Conservation (phyloP, 163 green algal species). For the Scenedesmus sp. region DNA sequence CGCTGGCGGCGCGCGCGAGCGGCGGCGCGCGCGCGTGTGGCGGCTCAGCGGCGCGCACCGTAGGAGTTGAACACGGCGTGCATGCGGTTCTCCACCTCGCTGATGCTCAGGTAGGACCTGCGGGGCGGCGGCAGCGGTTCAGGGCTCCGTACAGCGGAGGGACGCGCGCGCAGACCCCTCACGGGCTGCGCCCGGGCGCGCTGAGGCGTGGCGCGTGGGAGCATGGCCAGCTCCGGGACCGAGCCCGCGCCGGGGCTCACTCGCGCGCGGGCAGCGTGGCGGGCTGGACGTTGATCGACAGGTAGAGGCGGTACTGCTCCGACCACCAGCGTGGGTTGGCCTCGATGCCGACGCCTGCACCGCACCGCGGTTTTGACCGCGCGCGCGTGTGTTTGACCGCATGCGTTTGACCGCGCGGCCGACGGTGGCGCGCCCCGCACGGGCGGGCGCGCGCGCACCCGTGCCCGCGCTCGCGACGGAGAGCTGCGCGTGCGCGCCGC, state of each 20-base stretch:
- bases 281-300: constrained; percentile 21
- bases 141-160: background rate
- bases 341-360: constrained; percentile 38
- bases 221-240: too few relatives aligned
- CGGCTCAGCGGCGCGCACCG: too few relatives aligned
- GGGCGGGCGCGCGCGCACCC: background rate
- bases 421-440: too few relatives aligned
- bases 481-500: constrained; percentile 9
- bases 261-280: constrained; percentile 5
- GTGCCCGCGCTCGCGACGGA: background rate
- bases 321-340: constrained; percentile 3
- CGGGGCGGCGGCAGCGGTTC: background rate
- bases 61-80: constrained; percentile 22
- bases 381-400: too few relatives aligned
- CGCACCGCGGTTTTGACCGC: too few relatives aligned
- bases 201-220: too few relatives aligned
- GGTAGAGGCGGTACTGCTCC: constrained; percentile 10
- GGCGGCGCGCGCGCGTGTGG: too few relatives aligned
- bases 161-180: background rate
- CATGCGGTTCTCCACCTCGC: constrained; percentile 34
- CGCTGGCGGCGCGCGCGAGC: too few relatives aligned
- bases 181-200: too few relatives aligned
- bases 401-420: too few relatives aligned
- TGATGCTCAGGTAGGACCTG: constrained; percentile 37
- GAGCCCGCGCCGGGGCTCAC: constrained; percentile 5